Evolutionary conservation across 2,329 filamentous ascomycete genomes (phyloP), one percentile per base, ranked within the genome.

Genomic region (Colletotrichum salicis): DNA sequence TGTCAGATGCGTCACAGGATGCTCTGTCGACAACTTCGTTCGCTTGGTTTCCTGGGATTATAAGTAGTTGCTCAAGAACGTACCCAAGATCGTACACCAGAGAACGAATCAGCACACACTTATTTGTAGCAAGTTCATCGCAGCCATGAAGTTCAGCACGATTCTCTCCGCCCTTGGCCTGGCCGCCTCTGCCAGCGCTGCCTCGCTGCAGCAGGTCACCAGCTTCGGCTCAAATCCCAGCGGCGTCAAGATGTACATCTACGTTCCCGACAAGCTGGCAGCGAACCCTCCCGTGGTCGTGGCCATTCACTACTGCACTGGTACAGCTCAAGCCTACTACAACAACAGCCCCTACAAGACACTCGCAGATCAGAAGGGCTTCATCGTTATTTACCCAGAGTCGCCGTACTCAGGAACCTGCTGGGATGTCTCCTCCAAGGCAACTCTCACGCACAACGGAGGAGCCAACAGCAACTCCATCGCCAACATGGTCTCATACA

Each of bases 391-490:
- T 73, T 87, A 84, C 72, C 85, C 86, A 2, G 81, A 82, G 75
- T 84, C 81, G 5, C 81, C 76, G 61, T 82, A 80, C 67, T 77
- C 76, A 15, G 83, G 81, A 51, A 84, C 78, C 55, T 91, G 89
- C 80, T 91, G 89, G 85, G 89, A 91, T 74, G 89, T 91, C 6
- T 85, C 87, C 5, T 88, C 86, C 11, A 82, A 83, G 51, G 83
- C 81, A 41, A 81, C 86, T 0, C 80, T 89, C 7, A 85, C 83
- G 2, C 87, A 87, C 73, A 80, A 85, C 61, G 87, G 87, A 13
- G 87, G 86, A 5, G 86, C 85, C 15, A 85, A 87, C 74, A 85
- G 83, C 71, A 84, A 84, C 58, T 82, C 83, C 3, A 87, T 90
- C 60, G 86, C 84, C 48, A 87, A 85, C 76, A 89, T 89, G 87